Evolutionary conservation across 1,284 basidiomycete species (phyloP).

Genomic region (Cutaneotrichosporon dermatis): DNA sequence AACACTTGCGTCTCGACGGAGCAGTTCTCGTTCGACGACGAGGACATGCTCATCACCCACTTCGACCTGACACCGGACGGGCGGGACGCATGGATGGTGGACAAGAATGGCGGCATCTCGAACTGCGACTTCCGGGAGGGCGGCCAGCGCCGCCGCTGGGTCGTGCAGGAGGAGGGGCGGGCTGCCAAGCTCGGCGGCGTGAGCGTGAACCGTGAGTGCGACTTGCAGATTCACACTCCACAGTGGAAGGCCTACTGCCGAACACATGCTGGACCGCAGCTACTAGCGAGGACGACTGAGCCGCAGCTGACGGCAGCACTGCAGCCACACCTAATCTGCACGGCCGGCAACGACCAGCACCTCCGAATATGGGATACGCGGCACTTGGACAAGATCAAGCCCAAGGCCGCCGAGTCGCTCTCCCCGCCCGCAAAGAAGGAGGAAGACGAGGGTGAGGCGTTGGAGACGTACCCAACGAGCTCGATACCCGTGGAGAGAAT

Average conservation of each 20-base stretch:
- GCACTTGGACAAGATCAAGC: slow-evolving; percentile 30
- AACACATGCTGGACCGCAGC: no score
- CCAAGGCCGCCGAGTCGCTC: slow-evolving; percentile 16
- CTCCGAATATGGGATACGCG: slow-evolving; percentile 48
- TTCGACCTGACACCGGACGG: slow-evolving; percentile 50
- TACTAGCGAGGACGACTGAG: no score
- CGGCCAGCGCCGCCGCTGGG: slow-evolving; percentile 36
- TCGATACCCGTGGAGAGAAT: slow-evolving; percentile 26
- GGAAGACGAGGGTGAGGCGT: slow-evolving; percentile 8
- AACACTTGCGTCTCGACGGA: slow-evolving; percentile 45
- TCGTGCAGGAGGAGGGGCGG: slow-evolving; percentile 39
- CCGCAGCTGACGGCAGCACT: slow-evolving; percentile 33
- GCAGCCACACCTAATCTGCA: slow-evolving; percentile 44
- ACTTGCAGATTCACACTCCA: no score
- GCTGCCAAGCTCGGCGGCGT: slow-evolving; percentile 47
- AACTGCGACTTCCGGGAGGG: slow-evolving; percentile 49
- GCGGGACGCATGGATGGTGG: slow-evolving; percentile 48
- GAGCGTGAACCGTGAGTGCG: slow-evolving; percentile 48
- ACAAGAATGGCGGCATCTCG: slow-evolving; percentile 51
- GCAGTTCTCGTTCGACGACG: slow-evolving; percentile 47
- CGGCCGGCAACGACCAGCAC: slow-evolving; percentile 44
- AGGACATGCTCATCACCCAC: slow-evolving; percentile 49
- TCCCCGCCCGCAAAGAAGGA: slow-evolving; percentile 9
- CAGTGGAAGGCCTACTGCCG: no score
- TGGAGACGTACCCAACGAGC: slow-evolving; percentile 23